phyloP scores from a whole-genome alignment of 192 early-diverging fungal genomes.

The Backusella tuberculispora region DNA sequence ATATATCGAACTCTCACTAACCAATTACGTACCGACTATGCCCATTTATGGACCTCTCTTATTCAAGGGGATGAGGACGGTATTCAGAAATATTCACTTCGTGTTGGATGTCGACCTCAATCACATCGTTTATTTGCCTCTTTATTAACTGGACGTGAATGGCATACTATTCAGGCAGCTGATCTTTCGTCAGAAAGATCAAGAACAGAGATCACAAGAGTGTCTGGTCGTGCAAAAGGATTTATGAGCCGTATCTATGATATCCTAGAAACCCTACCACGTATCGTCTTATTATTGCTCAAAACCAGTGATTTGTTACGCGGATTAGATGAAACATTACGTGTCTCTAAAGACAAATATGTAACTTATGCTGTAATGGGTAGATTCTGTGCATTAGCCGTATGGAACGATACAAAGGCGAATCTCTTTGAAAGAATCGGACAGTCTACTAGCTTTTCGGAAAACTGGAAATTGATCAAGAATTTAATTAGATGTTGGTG shows the following conservation, averaged over 20 bases:
- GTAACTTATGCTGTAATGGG: conserved; percentile 41
- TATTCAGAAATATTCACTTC: conserved; percentile 66
- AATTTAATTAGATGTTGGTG: conserved; percentile 32
- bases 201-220: conserved; percentile 50
- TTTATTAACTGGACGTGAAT: conserved; percentile 86
- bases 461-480: conserved; percentile 7
- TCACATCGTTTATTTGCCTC: conserved; percentile 85
- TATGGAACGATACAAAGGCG: conserved; percentile 35
- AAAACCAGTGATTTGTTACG: conserved; percentile 93
- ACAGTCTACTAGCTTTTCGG: not conserved
- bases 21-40: conserved; percentile 81
- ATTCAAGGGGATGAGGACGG: conserved; percentile 77
- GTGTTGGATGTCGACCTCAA: conserved; percentile 70
- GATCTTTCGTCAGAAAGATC: conserved; percentile 48
- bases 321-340: conserved; percentile 59
- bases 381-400: conserved; percentile 39
- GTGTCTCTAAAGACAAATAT: conserved; percentile 17
- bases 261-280: conserved; percentile 81
- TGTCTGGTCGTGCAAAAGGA: conserved; percentile 58
- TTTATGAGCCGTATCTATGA: conserved; percentile 76
- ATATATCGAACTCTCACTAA: conserved; percentile 79
- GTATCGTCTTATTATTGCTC: conserved; percentile 81
- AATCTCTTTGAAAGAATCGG: conserved; percentile 11
- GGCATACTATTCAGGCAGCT: conserved; percentile 65
- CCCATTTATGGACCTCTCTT: conserved; percentile 88